Evolutionary conservation across 2,329 filamentous ascomycete genomes (phyloP).

Genomic region (Talaromyces islandicus): DNA sequence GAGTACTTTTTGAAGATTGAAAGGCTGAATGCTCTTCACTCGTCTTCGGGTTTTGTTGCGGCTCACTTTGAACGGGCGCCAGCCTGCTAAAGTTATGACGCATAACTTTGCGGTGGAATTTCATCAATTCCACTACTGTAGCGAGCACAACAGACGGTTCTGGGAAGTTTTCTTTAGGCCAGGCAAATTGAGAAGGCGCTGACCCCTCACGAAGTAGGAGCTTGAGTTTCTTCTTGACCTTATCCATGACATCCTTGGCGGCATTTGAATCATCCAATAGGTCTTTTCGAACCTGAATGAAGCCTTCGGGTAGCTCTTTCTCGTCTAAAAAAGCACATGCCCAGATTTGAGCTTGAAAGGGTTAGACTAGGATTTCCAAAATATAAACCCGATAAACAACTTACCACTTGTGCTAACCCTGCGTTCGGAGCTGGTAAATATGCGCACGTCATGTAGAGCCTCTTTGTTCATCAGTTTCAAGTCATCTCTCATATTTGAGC

Average conservation of each 20-base stretch:
- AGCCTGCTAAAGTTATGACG: conserved; percentile 84
- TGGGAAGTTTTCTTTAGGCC: conserved; percentile 85
- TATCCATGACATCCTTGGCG: conserved; percentile 98
- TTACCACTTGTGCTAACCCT: conserved; percentile 78
- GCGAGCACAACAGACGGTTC: conserved; percentile 91
- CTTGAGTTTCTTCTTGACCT: conserved; percentile 99
- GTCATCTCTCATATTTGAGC: conserved; percentile 93
- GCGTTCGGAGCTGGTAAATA: conserved; percentile 93
- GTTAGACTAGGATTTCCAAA: conserved; percentile 6
- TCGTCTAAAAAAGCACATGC: conserved; percentile 80
- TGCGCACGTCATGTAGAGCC: conserved; percentile 82
- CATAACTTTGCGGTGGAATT: conserved; percentile 94
- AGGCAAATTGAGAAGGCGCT: conserved; percentile 93
- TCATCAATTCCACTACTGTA: conserved; percentile 92
- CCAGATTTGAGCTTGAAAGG: conserved; percentile 74
- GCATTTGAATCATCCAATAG: conserved; percentile 95
- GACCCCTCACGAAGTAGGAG: conserved; percentile 86
- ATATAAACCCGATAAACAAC: conserved; percentile 13
- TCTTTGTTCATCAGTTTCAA: conserved; percentile 87
- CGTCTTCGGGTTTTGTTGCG: conserved; percentile 38
- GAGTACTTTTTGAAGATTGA: conserved; percentile 14
- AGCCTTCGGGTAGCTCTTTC: conserved; percentile 77
- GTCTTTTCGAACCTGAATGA: conserved; percentile 88
- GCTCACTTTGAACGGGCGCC: conserved; percentile 57
- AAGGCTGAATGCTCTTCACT: conserved; percentile 12